Conservation (phyloP, 1,284 basidiomycete species). For the Apiotrichum veenhuisii region DNA sequence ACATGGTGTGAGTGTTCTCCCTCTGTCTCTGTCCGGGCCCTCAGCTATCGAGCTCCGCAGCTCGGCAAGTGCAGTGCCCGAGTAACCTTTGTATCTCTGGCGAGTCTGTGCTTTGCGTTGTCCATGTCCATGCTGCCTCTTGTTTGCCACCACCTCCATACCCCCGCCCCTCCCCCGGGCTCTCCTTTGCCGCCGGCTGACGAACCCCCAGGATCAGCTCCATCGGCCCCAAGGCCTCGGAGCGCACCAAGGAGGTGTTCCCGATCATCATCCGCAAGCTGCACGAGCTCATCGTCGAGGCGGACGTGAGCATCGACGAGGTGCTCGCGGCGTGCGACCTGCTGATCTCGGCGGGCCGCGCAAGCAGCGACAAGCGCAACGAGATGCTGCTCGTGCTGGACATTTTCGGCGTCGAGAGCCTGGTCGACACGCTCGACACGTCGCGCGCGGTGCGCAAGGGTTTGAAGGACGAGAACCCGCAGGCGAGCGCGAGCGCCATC, state of each 20-base stretch:
- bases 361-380: conserved; percentile 43
- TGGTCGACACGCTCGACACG: conserved; percentile 25
- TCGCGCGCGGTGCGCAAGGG: conserved; percentile 15
- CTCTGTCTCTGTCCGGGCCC: too few relatives aligned
- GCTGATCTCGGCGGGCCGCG: conserved; percentile 43
- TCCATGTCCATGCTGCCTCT: too few relatives aligned
- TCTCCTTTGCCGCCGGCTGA: too few relatives aligned
- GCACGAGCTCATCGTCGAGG: conserved; percentile 40
- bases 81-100: too few relatives aligned
- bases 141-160: not conserved
- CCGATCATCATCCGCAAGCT: conserved; percentile 46
- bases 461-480: conserved; percentile 2
- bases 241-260: conserved; percentile 41
- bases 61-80: too few relatives aligned
- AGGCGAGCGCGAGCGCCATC: conserved; percentile 38
- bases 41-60: too few relatives aligned
- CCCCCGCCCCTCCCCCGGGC: not conserved
- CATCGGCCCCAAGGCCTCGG: conserved; percentile 29
- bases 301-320: conserved; percentile 45
- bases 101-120: too few relatives aligned
- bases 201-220: conserved; percentile 9
- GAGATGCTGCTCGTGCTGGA: conserved; percentile 49
- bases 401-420: conserved; percentile 45
- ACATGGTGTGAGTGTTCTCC: conserved; percentile 9
- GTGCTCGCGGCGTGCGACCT: conserved; percentile 46